Evolutionary conservation across 2,329 filamentous ascomycete species (phyloP), one percentile per base, ranked within the genome.

Genomic region (Venturia carpophila): DNA sequence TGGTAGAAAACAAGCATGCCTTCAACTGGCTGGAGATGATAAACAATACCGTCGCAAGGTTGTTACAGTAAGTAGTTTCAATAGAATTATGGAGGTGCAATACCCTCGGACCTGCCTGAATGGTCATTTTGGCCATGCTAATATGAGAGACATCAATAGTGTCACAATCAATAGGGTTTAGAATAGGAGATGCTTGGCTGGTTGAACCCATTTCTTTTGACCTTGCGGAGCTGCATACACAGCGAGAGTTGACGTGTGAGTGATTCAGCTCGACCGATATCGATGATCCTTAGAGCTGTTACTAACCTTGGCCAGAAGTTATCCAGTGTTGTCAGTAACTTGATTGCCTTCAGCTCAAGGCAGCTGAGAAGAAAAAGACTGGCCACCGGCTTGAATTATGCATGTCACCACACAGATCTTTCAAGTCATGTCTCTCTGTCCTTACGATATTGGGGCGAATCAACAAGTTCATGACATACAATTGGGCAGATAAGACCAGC

Each of bases 1-100:
- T 7, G 39, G 39, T 61, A 61, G 60, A 61, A 45, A 43, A 45
- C n/a, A 24, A 43, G 60, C 37, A 30, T 10, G 60, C 60, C 60
- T 61, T 61, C 60, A 61, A 43, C 60, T 61, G 60, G 60, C 60
- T 37, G 37, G 15, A 37, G 30, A 34, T 19, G 19, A 37, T 6
- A 3, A 58, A 34, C 24, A 58, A 47, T 10, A n/a, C 17, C 24
- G 21, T 52, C 15, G 19, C 30, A 37, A n/a, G 21, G 30, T 37
- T 37, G 17, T 5, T 37, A 30, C 52, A 58, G 52, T 58, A 15
- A 58, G 52, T 58, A 58, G 30, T n/a, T 58, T 58, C 52, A 37
- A 58, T 58, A 58, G 27, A 37, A 9, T 58, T 13, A 37, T 34
- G 27, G 10, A 58, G 27, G 5, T 37, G 2, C 4, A 24, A 3